phyloP scores from a whole-genome alignment of 106 monocot species.

The Allium cepa region DNA sequence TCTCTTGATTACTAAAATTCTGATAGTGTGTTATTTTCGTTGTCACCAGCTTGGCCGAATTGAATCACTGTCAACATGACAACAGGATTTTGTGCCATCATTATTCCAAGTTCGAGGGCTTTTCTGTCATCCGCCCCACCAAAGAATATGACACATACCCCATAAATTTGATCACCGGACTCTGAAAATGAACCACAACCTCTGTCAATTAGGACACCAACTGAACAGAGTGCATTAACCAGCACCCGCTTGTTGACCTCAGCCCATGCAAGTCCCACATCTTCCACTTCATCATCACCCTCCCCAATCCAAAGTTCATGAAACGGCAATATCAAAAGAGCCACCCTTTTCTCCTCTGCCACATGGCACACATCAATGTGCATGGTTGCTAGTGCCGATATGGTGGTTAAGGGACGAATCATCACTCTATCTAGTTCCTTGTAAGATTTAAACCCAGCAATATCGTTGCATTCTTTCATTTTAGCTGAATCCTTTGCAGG shows the following conservation, averaged over 20 bases:
- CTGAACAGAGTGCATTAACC: conserved; percentile 11
- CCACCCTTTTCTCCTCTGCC: conserved; percentile 12
- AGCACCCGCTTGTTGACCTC: conserved; percentile 13
- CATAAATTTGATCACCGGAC: not conserved
- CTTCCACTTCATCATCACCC: conserved; percentile 8
- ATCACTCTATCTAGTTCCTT: conserved; percentile 4
- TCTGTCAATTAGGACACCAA: conserved; percentile 12
- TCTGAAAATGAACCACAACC: conserved; percentile 6
- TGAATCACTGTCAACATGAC: conserved; percentile 5
- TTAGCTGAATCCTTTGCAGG: conserved; percentile 18
- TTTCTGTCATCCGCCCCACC: conserved; percentile 21
- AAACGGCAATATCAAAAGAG: conserved; percentile 16
- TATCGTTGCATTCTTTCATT: conserved; percentile 5
- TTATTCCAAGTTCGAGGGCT: conserved; percentile 6
- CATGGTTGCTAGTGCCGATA: conserved; percentile 16
- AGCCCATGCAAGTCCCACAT: conserved; percentile 1
- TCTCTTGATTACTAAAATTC: no score
- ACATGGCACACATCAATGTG: conserved; percentile 18
- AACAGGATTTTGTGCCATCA: conserved; percentile 6
- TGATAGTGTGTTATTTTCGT: not conserved
- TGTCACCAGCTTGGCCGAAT: not conserved
- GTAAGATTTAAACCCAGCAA: conserved; percentile 8
- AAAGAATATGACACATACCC: conserved; percentile 14
- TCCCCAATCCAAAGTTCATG: conserved; percentile 6
- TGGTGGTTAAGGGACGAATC: conserved; percentile 15